Conservation (phyloP, 768 basidiomycete genomes). For the Pulveroboletus ravenelii region DNA sequence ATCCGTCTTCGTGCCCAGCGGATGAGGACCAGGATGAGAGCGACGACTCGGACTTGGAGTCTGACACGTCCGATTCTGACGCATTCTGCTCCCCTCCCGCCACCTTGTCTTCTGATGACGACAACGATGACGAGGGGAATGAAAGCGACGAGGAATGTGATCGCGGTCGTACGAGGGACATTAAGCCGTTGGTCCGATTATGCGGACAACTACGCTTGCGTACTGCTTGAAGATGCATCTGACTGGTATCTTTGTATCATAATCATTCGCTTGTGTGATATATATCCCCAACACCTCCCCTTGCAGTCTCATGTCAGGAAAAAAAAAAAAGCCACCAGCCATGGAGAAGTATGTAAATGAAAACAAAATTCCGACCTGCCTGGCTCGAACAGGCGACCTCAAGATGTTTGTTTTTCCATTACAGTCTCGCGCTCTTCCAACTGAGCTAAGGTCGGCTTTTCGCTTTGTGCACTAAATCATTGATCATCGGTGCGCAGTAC, state of each 20-base stretch:
- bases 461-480: not conserved
- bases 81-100: too few relatives aligned
- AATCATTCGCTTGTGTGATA: too few relatives aligned
- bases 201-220: slow-evolving; percentile 24
- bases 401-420: slow-evolving; percentile 37
- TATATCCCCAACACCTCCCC: too few relatives aligned
- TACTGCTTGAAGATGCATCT: not conserved
- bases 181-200: slow-evolving; percentile 36
- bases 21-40: slow-evolving; percentile 33
- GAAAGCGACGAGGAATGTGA: slow-evolving; percentile 37
- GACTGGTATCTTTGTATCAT: too few relatives aligned
- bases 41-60: slow-evolving; percentile 17
- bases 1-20: slow-evolving; percentile 18
- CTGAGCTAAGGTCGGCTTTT: slow-evolving; percentile 34
- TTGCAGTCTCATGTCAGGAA: too few relatives aligned
- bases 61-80: slow-evolving; percentile 3
- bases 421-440: slow-evolving; percentile 50
- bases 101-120: not conserved
- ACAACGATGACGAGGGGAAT: slow-evolving; percentile 31
- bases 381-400: slow-evolving; percentile 61
- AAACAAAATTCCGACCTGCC: slow-evolving; percentile 43
- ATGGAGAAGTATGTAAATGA: too few relatives aligned
- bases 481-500: too few relatives aligned
- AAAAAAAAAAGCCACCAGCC: too few relatives aligned
- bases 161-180: slow-evolving; percentile 39